These are phyloP conservation scores for Martiniozyma asiatica DNA, from an alignment of 1,139 yeast species.

Conservation along the genomic window DNA sequence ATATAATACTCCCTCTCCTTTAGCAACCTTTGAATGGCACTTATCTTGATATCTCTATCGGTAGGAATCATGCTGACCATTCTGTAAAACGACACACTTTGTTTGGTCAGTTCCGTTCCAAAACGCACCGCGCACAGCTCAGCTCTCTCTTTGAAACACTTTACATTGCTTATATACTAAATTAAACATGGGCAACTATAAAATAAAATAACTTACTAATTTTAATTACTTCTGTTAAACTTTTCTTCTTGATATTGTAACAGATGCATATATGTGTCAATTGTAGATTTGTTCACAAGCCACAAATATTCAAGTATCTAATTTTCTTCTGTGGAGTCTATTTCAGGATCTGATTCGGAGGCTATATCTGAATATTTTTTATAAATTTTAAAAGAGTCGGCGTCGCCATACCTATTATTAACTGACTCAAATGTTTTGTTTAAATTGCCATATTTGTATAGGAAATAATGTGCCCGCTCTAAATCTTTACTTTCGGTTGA, in stretches of 20 bases:
- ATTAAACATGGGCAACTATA: not conserved
- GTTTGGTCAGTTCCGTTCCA: not conserved
- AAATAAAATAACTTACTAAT: not conserved
- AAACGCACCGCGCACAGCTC: constrained; percentile 1
- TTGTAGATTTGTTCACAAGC: too few species aligned
- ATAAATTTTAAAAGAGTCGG: constrained; percentile 10
- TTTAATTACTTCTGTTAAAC: too few species aligned
- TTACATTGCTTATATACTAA: too few species aligned
- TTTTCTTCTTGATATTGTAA: too few species aligned
- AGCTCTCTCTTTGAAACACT: too few species aligned
- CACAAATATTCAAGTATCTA: too few species aligned
- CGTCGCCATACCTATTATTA: constrained; percentile 12
- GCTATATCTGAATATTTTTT: constrained; percentile 7
- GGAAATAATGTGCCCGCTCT: constrained; percentile 11
- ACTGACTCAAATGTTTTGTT: constrained; percentile 12
- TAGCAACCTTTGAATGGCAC: constrained; percentile 59
- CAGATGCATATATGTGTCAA: too few species aligned
- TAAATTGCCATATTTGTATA: constrained; percentile 12
- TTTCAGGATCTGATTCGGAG: not conserved
- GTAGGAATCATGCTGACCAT: constrained; percentile 83
- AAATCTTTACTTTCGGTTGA: constrained; percentile 8
- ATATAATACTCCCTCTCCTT: constrained; percentile 61
- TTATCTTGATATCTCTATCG: constrained; percentile 60
- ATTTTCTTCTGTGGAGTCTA: too few species aligned
- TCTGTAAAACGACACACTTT: not conserved